phyloP scores from a whole-genome alignment of 2,329 filamentous ascomycete genomes.

The Rhinocladiella similis region DNA sequence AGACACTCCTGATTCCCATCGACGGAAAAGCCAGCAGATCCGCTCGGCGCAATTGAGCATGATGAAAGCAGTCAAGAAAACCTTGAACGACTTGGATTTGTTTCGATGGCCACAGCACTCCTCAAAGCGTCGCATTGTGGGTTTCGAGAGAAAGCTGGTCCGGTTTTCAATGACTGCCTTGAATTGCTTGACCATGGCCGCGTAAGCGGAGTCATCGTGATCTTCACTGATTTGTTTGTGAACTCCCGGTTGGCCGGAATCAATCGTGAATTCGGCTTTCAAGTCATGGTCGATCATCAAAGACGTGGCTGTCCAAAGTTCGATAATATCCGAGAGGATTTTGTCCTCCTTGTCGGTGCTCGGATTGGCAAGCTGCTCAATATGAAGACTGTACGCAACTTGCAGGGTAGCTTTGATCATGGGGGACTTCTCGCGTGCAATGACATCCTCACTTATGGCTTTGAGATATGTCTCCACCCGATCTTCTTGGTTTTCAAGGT shows the following conservation, averaged over 20 bases:
- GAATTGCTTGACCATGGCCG: constrained; percentile 55
- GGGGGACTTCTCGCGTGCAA: constrained; percentile 48
- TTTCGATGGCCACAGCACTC: constrained; percentile 57
- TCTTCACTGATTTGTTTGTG: constrained; percentile 35
- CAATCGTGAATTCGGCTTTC: constrained; percentile 51
- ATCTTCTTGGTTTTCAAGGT: constrained; percentile 49
- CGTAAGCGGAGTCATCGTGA: constrained; percentile 46
- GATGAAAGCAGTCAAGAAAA: constrained; percentile 60
- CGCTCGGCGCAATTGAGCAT: constrained; percentile 61
- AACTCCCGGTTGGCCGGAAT: constrained; percentile 39
- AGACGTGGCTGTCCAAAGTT: constrained; percentile 58
- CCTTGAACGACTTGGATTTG: constrained; percentile 58
- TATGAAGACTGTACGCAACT: constrained; percentile 6
- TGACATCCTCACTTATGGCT: constrained; percentile 38
- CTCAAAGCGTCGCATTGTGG: constrained; percentile 61
- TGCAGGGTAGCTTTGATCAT: constrained; percentile 42
- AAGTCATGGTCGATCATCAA: constrained; percentile 46
- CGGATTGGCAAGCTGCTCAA: constrained; percentile 1
- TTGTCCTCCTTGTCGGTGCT: constrained; percentile 38
- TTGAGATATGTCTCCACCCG: constrained; percentile 32
- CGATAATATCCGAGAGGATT: constrained; percentile 52
- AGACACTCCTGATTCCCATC: constrained; percentile 47
- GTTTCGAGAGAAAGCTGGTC: constrained; percentile 53
- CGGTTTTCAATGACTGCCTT: constrained; percentile 57
- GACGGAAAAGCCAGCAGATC: constrained; percentile 59